A percentile compares a stretch with the other conserved stretches of the same genome.
phyloP scores from a whole-genome alignment of 805 yeast species.

The Myxozyma lipomycoides region DNA sequence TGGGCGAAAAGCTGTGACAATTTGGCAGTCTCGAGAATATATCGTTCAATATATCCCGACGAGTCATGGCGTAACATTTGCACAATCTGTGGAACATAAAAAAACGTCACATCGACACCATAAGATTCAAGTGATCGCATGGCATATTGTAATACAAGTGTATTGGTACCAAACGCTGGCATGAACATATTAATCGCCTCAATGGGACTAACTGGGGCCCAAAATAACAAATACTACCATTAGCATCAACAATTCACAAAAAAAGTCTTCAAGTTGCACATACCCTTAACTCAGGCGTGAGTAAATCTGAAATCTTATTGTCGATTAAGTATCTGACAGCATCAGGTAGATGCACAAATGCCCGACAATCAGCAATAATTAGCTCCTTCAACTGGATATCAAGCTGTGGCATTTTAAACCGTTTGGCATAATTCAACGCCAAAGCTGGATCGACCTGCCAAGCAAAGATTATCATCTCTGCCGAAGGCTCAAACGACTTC shows the following conservation, averaged over 20 bases:
- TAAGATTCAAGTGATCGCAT: slow-evolving; percentile 85
- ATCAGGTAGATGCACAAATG: slow-evolving; percentile 52
- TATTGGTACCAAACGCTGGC: slow-evolving; percentile 65
- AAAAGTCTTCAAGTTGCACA: neutral
- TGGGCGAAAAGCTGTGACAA: slow-evolving; percentile 91
- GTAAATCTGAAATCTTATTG: slow-evolving; percentile 24
- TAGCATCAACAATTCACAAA: neutral
- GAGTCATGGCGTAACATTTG: slow-evolving; percentile 81
- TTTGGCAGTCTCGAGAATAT: slow-evolving; percentile 86
- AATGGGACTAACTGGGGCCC: slow-evolving; percentile 76
- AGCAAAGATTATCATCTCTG: slow-evolving; percentile 40
- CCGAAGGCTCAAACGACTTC: slow-evolving; percentile 17
- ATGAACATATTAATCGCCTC: slow-evolving; percentile 79
- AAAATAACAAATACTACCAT: slow-evolving; percentile 45
- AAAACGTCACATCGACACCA: slow-evolving; percentile 83
- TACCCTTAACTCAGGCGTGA: slow-evolving; percentile 19
- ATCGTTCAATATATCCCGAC: slow-evolving; percentile 80
- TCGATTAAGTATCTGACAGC: slow-evolving; percentile 54
- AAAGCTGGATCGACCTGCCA: slow-evolving; percentile 65
- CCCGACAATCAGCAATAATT: slow-evolving; percentile 54
- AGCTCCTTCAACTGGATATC: slow-evolving; percentile 44
- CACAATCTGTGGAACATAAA: slow-evolving; percentile 97
- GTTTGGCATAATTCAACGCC: slow-evolving; percentile 64
- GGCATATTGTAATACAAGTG: slow-evolving; percentile 75
- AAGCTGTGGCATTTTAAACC: slow-evolving; percentile 47